Evolutionary conservation across 345 rosid species (phyloP), one percentile per base, ranked within the genome.

Genomic region (Acer campestre): DNA sequence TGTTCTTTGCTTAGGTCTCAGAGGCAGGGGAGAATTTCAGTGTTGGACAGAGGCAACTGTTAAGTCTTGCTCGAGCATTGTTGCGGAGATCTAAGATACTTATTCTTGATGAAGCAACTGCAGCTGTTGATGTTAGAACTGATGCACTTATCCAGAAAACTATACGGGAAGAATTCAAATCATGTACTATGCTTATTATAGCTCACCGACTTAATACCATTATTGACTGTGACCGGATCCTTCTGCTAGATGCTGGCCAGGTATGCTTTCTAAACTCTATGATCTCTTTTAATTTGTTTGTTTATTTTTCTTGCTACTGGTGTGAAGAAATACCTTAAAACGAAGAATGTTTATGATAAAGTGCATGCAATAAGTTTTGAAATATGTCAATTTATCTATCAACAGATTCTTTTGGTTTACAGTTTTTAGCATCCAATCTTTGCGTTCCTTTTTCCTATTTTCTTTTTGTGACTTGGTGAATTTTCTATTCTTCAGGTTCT

Each of bases 111-210:
- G 99, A 96, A 87, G 99, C 99, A 71, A 96, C 99, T 72, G 99
- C 99, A 53, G 98, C 99, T 80, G 99, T 96, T 69, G 99, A 96
- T 79, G 99, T 96, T 46, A 89, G 99, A 83, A 96, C 99, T 7
- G 99, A 96, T 86, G 97, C 98, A 74, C 90, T 96, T 76, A 96
- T 96, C 77, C 99, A 96, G 88, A 94, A 94, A 87, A 96, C 99
- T 16, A 96, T 96, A 71, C 86, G 99, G 73, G 99, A 96, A 85
- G 99, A 96, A 79, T 96, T 96, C 78, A 96, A 83, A 80, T 86
- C 97, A 4, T 96, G 99, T 80, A 94, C 99, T 3, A 96, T 96
- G 99, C 90, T 96, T 40, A 90, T 96, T 76, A 96, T 96, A 75
- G 99, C 99, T 70, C 99, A 96, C 81, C 92, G 99, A 58, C 95